These are phyloP conservation scores for Arthrobotrys iridis DNA, from an alignment of 2,329 filamentous ascomycete genomes.

Conservation along the genomic window DNA sequence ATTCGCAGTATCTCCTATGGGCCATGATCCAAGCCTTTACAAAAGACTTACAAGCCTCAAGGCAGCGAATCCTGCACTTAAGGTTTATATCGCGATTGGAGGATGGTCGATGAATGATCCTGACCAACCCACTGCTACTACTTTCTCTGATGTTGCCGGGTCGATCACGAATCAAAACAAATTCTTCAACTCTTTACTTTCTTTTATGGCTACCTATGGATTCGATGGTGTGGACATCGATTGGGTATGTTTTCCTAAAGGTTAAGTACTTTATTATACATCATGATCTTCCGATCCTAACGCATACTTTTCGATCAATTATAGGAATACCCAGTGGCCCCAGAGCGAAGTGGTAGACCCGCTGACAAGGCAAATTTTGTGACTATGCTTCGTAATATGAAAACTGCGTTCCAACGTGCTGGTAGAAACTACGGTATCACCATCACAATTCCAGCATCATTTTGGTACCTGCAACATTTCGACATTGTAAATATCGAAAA, in stretches of 20 bases:
- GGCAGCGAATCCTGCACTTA: slow-evolving; percentile 55
- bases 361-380: slow-evolving; percentile 40
- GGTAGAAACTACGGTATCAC: slow-evolving; percentile 19
- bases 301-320: not conserved
- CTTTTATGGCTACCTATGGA: slow-evolving; percentile 57
- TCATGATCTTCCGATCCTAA: no score
- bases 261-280: not conserved
- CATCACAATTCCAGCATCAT: slow-evolving; percentile 58
- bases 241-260: slow-evolving; percentile 61
- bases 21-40: slow-evolving; percentile 54
- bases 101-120: slow-evolving; percentile 63
- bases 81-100: slow-evolving; percentile 62
- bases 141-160: slow-evolving; percentile 57
- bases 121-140: slow-evolving; percentile 55
- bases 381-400: slow-evolving; percentile 15
- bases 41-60: slow-evolving; percentile 60
- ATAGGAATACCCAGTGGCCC: slow-evolving; percentile 48
- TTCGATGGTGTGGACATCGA: slow-evolving; percentile 60
- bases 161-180: slow-evolving; percentile 52
- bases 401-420: not conserved
- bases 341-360: slow-evolving; percentile 23
- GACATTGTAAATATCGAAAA: slow-evolving; percentile 57
- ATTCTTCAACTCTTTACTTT: slow-evolving; percentile 48
- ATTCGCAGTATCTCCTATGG: slow-evolving; percentile 53
- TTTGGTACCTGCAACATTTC: slow-evolving; percentile 60